Evolutionary conservation across 495 filamentous ascomycete species (phyloP).

Genomic region (Letharia columbiana): DNA sequence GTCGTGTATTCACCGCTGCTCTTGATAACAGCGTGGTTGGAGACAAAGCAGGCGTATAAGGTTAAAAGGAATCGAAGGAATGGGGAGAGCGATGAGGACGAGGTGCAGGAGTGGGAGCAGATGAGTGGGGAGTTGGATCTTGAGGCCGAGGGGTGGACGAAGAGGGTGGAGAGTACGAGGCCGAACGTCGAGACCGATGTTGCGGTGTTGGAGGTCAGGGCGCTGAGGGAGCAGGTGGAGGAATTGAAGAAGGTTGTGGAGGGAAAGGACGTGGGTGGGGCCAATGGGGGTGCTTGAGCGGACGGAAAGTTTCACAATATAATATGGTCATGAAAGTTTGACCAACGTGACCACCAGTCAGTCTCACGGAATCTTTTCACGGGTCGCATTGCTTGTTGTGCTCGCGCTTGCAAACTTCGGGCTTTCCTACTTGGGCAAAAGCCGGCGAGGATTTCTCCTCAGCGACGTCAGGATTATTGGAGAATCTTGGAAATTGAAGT

Average conservation of each 20-base stretch:
- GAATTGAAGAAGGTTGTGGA: conserved; percentile 55
- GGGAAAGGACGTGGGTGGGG: conserved; percentile 29
- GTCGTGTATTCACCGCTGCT: conserved; percentile 79
- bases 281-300: conserved; percentile 1
- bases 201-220: conserved; percentile 57
- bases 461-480: no score
- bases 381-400: neutral
- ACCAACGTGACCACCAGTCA: neutral
- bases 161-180: conserved; percentile 61
- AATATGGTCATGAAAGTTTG: neutral
- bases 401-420: neutral
- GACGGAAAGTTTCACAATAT: neutral
- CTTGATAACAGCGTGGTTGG: conserved; percentile 65
- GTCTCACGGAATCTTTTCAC: neutral
- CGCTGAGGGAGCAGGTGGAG: conserved; percentile 59
- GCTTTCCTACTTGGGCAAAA: neutral
- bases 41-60: conserved; percentile 56
- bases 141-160: conserved; percentile 70
- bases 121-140: conserved; percentile 63
- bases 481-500: no score
- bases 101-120: conserved; percentile 87
- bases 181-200: conserved; percentile 69
- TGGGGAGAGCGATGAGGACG: conserved; percentile 87
- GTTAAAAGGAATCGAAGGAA: conserved; percentile 64
- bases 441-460: neutral